These are phyloP conservation scores for Pseudozyma hubeiensis DNA, from an alignment of 1,284 basidiomycete genomes.

Conservation along the genomic window DNA sequence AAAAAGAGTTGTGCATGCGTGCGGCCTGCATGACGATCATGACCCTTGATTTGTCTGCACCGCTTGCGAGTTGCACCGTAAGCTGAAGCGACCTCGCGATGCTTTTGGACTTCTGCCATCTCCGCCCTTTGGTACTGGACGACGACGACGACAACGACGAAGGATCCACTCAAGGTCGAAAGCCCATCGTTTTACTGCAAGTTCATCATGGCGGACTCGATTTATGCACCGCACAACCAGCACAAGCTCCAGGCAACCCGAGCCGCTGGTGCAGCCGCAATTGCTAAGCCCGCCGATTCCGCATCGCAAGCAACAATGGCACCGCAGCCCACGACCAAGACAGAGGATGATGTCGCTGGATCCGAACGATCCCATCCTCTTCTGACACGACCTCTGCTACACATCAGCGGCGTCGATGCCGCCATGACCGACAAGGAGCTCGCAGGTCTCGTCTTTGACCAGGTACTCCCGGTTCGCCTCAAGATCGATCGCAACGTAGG, in stretches of 20 bases:
- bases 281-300: slow-evolving; percentile 3
- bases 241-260: slow-evolving; percentile 37
- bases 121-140: not conserved
- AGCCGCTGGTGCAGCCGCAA: slow-evolving; percentile 13
- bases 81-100: too few relatives aligned
- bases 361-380: slow-evolving; percentile 44
- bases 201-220: slow-evolving; percentile 52
- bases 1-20: slow-evolving; percentile 12
- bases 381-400: slow-evolving; percentile 49
- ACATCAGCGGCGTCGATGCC: slow-evolving; percentile 52
- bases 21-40: slow-evolving; percentile 1
- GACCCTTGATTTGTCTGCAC: not conserved
- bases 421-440: slow-evolving; percentile 55
- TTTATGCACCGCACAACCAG: slow-evolving; percentile 56
- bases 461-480: slow-evolving; percentile 54
- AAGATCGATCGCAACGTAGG: slow-evolving; percentile 51
- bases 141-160: not conserved
- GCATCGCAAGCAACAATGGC: not conserved
- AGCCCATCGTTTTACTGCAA: not conserved
- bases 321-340: slow-evolving; percentile 2
- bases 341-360: slow-evolving; percentile 10
- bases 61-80: too few relatives aligned
- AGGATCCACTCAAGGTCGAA: not conserved
- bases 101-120: too few relatives aligned
- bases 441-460: slow-evolving; percentile 47